Evolutionary conservation across 257 asterid species (phyloP).

Genomic region (Paulownia fortunei): DNA sequence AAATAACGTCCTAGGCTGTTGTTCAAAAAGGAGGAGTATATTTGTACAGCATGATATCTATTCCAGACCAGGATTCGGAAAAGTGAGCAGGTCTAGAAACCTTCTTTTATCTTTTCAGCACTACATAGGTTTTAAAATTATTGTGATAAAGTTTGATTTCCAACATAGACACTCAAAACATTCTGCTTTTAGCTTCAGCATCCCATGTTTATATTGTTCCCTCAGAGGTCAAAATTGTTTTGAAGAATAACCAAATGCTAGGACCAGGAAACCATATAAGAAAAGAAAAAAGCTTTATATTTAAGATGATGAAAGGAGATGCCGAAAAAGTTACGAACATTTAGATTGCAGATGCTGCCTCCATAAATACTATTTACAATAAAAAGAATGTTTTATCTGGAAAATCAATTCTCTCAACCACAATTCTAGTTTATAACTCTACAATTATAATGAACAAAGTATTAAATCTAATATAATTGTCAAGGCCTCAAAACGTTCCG

Average conservation of each 20-base stretch:
- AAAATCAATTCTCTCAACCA: neutral
- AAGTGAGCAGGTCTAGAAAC: neutral
- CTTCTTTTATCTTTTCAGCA: neutral
- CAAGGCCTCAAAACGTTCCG: neutral
- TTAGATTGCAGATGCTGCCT: neutral
- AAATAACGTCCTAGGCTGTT: neutral
- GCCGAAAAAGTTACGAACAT: neutral
- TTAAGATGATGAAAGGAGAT: neutral
- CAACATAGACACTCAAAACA: neutral
- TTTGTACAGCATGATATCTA: neutral
- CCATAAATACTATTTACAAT: neutral
- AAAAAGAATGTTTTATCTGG: neutral
- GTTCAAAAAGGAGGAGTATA: neutral
- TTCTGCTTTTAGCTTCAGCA: neutral
- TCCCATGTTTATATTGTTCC: neutral
- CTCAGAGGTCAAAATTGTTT: neutral
- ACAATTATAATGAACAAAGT: neutral
- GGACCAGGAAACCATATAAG: neutral
- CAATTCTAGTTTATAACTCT: neutral
- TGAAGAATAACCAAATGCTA: neutral
- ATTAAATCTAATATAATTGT: neutral
- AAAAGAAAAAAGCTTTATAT: neutral
- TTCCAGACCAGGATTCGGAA: neutral
- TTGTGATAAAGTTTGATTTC: neutral
- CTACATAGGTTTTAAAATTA: neutral